Evolutionary conservation across 2,329 filamentous ascomycete species (phyloP).

Genomic region (Nannizzia gypsea): DNA sequence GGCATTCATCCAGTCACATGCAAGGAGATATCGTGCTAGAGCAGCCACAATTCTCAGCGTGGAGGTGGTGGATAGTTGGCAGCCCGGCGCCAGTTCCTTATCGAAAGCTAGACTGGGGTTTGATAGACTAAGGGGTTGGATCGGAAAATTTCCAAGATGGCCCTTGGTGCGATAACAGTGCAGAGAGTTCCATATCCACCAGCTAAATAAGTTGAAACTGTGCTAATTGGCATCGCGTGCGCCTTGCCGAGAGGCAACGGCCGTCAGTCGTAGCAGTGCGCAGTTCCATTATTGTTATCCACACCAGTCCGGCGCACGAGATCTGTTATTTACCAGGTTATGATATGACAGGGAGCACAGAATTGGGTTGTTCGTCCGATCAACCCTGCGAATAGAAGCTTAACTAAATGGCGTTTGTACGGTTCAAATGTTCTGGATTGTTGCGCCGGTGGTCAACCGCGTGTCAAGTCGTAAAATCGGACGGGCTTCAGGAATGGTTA

Average conservation of each 20-base stretch:
- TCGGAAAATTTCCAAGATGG: not conserved
- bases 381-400: not conserved
- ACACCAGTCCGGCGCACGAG: not conserved
- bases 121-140: not conserved
- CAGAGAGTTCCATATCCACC: not conserved
- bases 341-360: not conserved
- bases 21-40: not conserved
- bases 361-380: not conserved
- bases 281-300: not conserved
- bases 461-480: not conserved
- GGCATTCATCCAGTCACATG: not conserved
- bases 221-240: not conserved
- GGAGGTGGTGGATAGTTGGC: not conserved
- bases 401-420: not conserved
- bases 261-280: not conserved
- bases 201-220: not conserved
- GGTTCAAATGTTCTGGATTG: not conserved
- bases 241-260: not conserved
- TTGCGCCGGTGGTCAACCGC: not conserved
- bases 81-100: too few species aligned
- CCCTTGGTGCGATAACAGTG: not conserved
- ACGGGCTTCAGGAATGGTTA: not conserved
- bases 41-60: not conserved
- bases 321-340: slow-evolving; percentile 1
- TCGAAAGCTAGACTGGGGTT: not conserved